Percentiles rank a stretch among this genome's conserved stretches.
phyloP scores from a whole-genome alignment of 768 basidiomycete species.

The Podaxis rugospora region DNA sequence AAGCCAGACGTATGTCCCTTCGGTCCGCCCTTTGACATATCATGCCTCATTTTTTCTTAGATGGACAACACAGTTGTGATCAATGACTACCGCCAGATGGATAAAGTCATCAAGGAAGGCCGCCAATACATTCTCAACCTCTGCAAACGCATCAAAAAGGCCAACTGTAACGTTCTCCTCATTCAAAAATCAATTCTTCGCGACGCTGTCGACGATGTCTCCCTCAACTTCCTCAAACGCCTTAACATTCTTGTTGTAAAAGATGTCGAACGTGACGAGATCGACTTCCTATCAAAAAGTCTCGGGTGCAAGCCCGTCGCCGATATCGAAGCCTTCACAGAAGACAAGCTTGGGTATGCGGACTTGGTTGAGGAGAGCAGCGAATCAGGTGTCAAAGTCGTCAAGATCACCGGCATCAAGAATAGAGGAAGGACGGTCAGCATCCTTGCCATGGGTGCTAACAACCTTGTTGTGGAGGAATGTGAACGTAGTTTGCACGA shows the following conservation, averaged over 20 bases:
- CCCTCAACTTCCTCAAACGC: conserved; percentile 95
- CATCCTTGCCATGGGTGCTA: conserved; percentile 92
- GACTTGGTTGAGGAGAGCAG: conserved; percentile 91
- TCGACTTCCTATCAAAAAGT: conserved; percentile 94
- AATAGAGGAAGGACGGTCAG: conserved; percentile 93
- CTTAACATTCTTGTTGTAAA: conserved; percentile 96
- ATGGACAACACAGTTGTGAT: conserved; percentile 99
- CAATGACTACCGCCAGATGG: conserved; percentile 99
- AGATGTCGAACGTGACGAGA: conserved; percentile 98
- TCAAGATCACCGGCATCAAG: conserved; percentile 92
- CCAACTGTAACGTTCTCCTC: conserved; percentile 98
- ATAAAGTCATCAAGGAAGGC: conserved; percentile 99
- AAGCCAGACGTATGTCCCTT: conserved; percentile 83
- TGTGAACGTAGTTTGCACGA: conserved; percentile 97
- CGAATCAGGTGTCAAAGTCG: conserved; percentile 82
- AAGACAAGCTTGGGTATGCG: conserved; percentile 96
- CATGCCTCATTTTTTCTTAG: conserved; percentile 35
- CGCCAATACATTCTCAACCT: conserved; percentile 96
- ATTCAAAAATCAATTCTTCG: conserved; percentile 99
- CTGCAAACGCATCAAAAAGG: conserved; percentile 99
- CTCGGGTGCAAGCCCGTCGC: conserved; percentile 94
- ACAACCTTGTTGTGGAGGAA: conserved; percentile 92
- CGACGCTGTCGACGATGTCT: conserved; percentile 97
- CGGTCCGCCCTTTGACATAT: background rate
- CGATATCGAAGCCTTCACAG: conserved; percentile 95